Evolutionary conservation across 1,284 basidiomycete genomes (phyloP).

Genomic region (Austroboletus novae-zelandiae): DNA sequence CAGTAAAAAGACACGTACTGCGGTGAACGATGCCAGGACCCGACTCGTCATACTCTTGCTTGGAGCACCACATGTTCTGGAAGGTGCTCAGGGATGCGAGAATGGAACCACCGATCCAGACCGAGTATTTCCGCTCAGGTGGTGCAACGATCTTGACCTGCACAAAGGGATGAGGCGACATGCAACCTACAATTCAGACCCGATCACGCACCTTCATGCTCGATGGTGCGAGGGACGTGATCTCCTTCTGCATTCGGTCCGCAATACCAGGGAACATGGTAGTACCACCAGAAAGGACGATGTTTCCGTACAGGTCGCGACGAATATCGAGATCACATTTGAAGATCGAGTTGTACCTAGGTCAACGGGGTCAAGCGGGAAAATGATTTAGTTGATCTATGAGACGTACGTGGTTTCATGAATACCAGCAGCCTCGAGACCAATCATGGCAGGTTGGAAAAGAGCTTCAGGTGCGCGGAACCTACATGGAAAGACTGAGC

Average conservation of each 20-base stretch:
- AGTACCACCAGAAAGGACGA: conserved; percentile 93
- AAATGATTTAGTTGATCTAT: neutral
- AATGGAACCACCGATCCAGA: too few relatives aligned
- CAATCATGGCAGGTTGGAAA: conserved; percentile 95
- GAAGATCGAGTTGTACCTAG: conserved; percentile 76
- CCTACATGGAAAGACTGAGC: conserved; percentile 35
- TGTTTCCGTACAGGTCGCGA: conserved; percentile 87
- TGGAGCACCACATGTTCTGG: conserved; percentile 29
- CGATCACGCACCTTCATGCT: conserved; percentile 58
- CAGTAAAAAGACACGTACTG: conserved; percentile 43
- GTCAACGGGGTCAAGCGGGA: conserved; percentile 7
- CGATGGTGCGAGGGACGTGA: conserved; percentile 63
- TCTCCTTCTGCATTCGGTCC: conserved; percentile 82
- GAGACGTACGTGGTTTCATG: conserved; percentile 85
- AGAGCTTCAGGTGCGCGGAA: conserved; percentile 97
- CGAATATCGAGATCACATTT: conserved; percentile 91
- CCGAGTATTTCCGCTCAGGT: too few relatives aligned
- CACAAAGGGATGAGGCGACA: too few relatives aligned
- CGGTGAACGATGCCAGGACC: conserved; percentile 85
- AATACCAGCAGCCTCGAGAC: conserved; percentile 91
- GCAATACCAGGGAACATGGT: conserved; percentile 84
- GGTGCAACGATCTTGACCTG: too few relatives aligned
- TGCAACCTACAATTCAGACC: neutral
- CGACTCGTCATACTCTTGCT: conserved; percentile 90
- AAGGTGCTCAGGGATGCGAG: too few relatives aligned